These are phyloP conservation scores for Cochlearia excelsa DNA, from an alignment of 345 rosid species.

Conservation along the genomic window DNA sequence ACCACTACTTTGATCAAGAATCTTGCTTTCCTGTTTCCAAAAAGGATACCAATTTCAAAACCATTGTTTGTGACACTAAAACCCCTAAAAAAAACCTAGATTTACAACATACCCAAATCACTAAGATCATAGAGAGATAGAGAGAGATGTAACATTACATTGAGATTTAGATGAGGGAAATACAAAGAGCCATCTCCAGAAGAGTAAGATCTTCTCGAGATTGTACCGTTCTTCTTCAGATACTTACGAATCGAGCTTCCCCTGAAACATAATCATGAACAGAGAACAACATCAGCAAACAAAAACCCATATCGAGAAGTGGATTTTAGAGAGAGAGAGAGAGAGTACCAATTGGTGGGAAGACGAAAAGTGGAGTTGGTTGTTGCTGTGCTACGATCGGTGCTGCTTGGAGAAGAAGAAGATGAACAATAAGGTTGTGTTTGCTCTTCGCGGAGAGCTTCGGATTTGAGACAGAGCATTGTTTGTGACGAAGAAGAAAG, in stretches of 20 bases:
- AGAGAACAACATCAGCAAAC: slow-evolving; percentile 16
- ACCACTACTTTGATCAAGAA: slow-evolving; percentile 37
- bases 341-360: slow-evolving; percentile 50
- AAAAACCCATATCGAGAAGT: slow-evolving; percentile 3
- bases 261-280: slow-evolving; percentile 31
- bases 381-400: slow-evolving; percentile 26
- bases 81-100: slow-evolving; percentile 29
- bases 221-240: slow-evolving; percentile 46
- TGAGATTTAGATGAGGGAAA: slow-evolving; percentile 48
- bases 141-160: slow-evolving; percentile 40
- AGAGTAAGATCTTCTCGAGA: slow-evolving; percentile 49
- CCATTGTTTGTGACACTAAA: slow-evolving; percentile 6
- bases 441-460: slow-evolving; percentile 48
- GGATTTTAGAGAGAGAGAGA: background rate
- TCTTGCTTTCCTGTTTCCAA: slow-evolving; percentile 41
- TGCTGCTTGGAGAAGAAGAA: slow-evolving; percentile 30
- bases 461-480: slow-evolving; percentile 63
- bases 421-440: slow-evolving; percentile 26
- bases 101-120: background rate
- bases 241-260: slow-evolving; percentile 58
- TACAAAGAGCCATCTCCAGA: slow-evolving; percentile 49
- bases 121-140: background rate
- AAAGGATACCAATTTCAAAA: background rate
- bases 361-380: slow-evolving; percentile 39
- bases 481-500: slow-evolving; percentile 22